phyloP scores from a whole-genome alignment of 2,329 filamentous ascomycete genomes.

The Ophiostoma ulmi region DNA sequence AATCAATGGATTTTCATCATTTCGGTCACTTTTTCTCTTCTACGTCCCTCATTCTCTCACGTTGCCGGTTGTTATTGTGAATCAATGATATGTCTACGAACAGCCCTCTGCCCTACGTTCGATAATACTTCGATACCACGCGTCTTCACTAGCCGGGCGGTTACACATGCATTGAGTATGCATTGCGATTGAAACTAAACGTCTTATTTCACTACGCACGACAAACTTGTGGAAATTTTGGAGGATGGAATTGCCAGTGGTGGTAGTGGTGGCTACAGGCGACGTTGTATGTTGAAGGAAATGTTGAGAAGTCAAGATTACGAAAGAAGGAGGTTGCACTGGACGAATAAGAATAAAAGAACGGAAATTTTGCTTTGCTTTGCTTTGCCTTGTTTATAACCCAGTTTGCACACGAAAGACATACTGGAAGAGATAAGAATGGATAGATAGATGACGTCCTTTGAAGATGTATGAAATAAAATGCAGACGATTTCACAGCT shows the following conservation, averaged over 20 bases:
- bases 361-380: conserved; percentile 9
- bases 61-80: neutral
- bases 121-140: neutral
- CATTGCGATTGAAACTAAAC: neutral
- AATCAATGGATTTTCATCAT: neutral
- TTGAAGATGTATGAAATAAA: conserved; percentile 13
- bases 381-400: conserved; percentile 12
- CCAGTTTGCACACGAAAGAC: neutral
- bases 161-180: neutral
- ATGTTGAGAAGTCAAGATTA: neutral
- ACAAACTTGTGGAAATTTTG: neutral
- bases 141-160: neutral
- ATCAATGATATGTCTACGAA: neutral
- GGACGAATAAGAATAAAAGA: conserved; percentile 1
- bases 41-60: neutral
- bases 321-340: neutral
- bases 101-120: neutral
- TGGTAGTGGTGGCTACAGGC: neutral
- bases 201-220: neutral
- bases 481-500: neutral
- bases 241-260: neutral
- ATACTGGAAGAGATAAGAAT: neutral
- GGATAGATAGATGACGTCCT: conserved; percentile 14
- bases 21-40: neutral
- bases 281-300: neutral